Percentiles rank a stretch among this genome's conserved stretches.
Evolutionary conservation across 2,329 filamentous ascomycete species (phyloP).

Genomic region (Fusarium xyrophilum): DNA sequence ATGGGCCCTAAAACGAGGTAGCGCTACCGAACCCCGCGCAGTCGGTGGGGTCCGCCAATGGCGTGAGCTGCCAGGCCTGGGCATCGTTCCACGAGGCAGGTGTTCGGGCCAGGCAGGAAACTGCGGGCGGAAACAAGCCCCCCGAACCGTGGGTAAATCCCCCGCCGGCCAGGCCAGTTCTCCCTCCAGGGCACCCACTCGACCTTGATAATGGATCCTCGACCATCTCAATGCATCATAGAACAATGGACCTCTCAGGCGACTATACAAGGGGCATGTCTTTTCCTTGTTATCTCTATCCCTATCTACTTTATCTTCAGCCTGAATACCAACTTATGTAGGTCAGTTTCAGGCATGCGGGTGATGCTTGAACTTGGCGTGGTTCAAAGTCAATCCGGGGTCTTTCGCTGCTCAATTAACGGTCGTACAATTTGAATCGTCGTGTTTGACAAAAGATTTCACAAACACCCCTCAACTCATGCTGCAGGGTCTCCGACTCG

Average conservation of each 20-base stretch:
- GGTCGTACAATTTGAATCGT: not conserved
- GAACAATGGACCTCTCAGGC: not conserved
- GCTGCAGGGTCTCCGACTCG: not conserved
- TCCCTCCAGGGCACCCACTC: conserved; percentile 2
- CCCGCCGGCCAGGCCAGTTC: not conserved
- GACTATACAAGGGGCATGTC: conserved; percentile 11
- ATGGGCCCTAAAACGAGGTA: conserved; percentile 25
- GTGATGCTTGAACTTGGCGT: not conserved
- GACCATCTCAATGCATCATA: not conserved
- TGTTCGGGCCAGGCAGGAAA: not conserved
- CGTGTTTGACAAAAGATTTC: not conserved
- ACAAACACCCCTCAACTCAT: not conserved
- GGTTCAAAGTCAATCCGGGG: not conserved
- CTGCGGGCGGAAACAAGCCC: not conserved
- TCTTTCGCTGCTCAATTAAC: not conserved
- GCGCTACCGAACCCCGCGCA: conserved; percentile 39
- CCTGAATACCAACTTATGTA: conserved; percentile 3
- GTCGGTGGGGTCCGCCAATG: conserved; percentile 4
- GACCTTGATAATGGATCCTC: not conserved
- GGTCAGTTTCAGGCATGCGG: conserved; percentile 2
- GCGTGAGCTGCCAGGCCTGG: not conserved
- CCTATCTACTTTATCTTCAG: not conserved
- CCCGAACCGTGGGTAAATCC: not conserved
- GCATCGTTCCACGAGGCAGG: conserved; percentile 30
- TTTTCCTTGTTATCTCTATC: conserved; percentile 3